Conservation (phyloP, 1,284 basidiomycete species). For the Apiotrichum gracile region DNA sequence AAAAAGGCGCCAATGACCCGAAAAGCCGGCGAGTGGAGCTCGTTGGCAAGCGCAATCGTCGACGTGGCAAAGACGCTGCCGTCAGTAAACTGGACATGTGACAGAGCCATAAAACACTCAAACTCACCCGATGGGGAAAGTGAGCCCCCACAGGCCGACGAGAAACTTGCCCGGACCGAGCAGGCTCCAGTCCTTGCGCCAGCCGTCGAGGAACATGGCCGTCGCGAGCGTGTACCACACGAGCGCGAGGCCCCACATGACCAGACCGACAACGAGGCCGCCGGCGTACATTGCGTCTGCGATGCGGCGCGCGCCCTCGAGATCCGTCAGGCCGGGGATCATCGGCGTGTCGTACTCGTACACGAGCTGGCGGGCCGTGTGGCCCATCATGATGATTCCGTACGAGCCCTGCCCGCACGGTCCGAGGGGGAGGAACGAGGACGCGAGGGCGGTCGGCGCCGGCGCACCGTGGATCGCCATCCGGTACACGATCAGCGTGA, state of each 20-base stretch:
- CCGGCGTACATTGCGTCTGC: slow-evolving; percentile 49
- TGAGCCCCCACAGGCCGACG: slow-evolving; percentile 43
- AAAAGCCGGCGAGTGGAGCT: slow-evolving; percentile 55
- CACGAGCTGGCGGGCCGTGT: slow-evolving; percentile 49
- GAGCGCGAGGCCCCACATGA: slow-evolving; percentile 50
- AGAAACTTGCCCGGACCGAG: slow-evolving; percentile 25
- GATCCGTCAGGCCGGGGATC: slow-evolving; percentile 36
- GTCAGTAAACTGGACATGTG: neutral
- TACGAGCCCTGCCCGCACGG: slow-evolving; percentile 60
- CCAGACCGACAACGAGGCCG: slow-evolving; percentile 36
- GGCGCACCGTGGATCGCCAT: slow-evolving; percentile 47
- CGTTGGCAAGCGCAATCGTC: slow-evolving; percentile 54
- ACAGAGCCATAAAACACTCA: neutral
- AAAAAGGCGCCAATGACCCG: slow-evolving; percentile 55
- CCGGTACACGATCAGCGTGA: slow-evolving; percentile 55
- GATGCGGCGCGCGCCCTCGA: slow-evolving; percentile 21
- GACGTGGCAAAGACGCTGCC: slow-evolving; percentile 57
- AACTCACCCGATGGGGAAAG: slow-evolving; percentile 46
- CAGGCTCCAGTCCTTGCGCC: slow-evolving; percentile 12
- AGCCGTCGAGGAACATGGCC: slow-evolving; percentile 29
- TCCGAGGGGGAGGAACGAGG: slow-evolving; percentile 57
- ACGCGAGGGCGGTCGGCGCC: slow-evolving; percentile 53
- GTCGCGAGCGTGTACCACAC: slow-evolving; percentile 48
- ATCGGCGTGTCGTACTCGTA: slow-evolving; percentile 38
- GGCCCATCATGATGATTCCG: slow-evolving; percentile 55